A percentile compares a stretch with the other conserved stretches of the same genome.
Conservation (phyloP, 495 filamentous ascomycete species). For the Neurospora africana region DNA sequence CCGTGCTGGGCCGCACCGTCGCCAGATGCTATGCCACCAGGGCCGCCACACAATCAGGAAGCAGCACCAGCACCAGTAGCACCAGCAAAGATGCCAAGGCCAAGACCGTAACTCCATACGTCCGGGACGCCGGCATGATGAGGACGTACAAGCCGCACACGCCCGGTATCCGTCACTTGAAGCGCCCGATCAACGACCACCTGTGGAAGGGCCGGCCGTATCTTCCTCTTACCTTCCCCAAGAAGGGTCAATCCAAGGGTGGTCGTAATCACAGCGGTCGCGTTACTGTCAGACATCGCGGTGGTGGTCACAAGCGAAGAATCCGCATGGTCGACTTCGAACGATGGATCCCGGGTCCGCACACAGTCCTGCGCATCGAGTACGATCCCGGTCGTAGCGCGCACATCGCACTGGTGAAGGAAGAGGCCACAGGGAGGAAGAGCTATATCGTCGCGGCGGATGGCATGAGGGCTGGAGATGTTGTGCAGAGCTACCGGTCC, state of each 20-base stretch:
- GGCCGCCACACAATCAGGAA: not conserved
- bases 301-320: conserved; percentile 81
- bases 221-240: conserved; percentile 72
- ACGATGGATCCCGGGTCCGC: conserved; percentile 63
- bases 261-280: conserved; percentile 79
- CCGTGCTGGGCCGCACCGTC: conserved; percentile 6
- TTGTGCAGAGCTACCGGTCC: conserved; percentile 77
- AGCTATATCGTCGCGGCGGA: conserved; percentile 90
- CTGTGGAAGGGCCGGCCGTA: conserved; percentile 87
- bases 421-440: conserved; percentile 55
- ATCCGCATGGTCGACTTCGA: conserved; percentile 85
- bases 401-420: conserved; percentile 78
- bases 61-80: conserved; percentile 1
- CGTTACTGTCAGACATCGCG: conserved; percentile 81
- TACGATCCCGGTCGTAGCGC: conserved; percentile 88
- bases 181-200: conserved; percentile 87
- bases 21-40: conserved; percentile 17
- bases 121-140: conserved; percentile 36
- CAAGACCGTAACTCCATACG: conserved; percentile 12
- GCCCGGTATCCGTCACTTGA: conserved; percentile 85
- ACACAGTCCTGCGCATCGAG: conserved; percentile 86
- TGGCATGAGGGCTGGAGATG: conserved; percentile 84
- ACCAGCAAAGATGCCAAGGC: conserved; percentile 4
- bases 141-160: conserved; percentile 91
- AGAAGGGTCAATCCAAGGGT: conserved; percentile 84